These are phyloP conservation scores for Pythium rhizo-oryzae DNA, from an alignment of 352 stramenopile species.

Conservation along the genomic window DNA sequence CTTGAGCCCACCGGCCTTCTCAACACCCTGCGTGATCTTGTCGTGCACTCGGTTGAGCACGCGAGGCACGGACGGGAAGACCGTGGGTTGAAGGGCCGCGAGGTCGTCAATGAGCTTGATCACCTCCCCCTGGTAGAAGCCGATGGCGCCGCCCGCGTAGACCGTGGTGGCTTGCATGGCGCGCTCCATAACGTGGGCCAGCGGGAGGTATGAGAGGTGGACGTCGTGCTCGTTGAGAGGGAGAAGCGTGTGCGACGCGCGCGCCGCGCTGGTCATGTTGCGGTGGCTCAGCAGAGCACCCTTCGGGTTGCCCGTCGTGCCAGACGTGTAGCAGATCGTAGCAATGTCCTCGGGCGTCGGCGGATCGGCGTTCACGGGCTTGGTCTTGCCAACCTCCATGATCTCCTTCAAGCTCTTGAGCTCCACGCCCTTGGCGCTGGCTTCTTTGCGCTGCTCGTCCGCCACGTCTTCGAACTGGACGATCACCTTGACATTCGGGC, in stretches of 20 bases:
- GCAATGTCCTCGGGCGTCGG: conserved; percentile 75
- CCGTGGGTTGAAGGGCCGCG: conserved; percentile 86
- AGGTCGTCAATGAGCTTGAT: conserved; percentile 93
- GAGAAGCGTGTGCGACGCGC: conserved; percentile 30
- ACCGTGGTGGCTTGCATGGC: conserved; percentile 84
- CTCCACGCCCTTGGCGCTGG: conserved; percentile 37
- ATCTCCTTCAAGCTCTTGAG: conserved; percentile 51
- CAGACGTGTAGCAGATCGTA: conserved; percentile 92
- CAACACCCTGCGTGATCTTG: conserved; percentile 75
- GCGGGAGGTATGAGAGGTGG: conserved; percentile 90
- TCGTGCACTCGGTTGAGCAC: conserved; percentile 89
- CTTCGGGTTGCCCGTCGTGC: conserved; percentile 77
- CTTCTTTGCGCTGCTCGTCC: conserved; percentile 34
- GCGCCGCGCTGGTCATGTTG: conserved; percentile 47
- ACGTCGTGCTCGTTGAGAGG: conserved; percentile 31
- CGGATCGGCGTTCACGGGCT: conserved; percentile 50
- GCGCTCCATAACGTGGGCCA: conserved; percentile 96
- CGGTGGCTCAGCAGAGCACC: conserved; percentile 66
- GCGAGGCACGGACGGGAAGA: conserved; percentile 92
- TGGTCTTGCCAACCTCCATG: conserved; percentile 39
- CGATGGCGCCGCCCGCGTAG: conserved; percentile 76
- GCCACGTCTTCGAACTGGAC: conserved; percentile 58
- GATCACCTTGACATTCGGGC: conserved; percentile 51
- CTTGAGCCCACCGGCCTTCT: conserved; percentile 33
- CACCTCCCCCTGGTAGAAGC: conserved; percentile 83